These are phyloP conservation scores for Globisporangium orthogonon DNA, from an alignment of 352 stramenopile genomes.

Conservation along the genomic window DNA sequence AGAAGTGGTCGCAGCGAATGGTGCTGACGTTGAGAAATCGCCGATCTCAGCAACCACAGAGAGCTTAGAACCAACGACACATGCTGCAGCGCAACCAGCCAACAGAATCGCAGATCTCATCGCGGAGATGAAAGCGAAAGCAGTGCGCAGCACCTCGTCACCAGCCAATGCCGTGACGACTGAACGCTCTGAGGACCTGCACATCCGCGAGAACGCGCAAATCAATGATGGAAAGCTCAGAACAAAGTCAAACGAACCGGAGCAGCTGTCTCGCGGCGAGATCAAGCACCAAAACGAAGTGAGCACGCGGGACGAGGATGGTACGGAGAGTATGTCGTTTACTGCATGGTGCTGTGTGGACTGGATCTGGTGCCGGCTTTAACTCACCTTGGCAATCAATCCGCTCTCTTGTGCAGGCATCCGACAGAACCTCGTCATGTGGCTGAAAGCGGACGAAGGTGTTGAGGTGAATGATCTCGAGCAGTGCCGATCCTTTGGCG, in stretches of 20 bases:
- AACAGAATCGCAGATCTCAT: slow-evolving; percentile 17
- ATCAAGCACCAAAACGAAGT: not conserved
- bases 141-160: not conserved
- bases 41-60: not conserved
- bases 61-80: not conserved
- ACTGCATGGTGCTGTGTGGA: not conserved
- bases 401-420: slow-evolving; percentile 16
- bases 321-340: not conserved
- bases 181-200: not conserved
- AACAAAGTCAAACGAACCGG: not conserved
- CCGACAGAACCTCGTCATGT: slow-evolving; percentile 26
- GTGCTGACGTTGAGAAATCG: not conserved
- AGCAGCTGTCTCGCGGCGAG: not conserved
- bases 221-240: not conserved
- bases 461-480: slow-evolving; percentile 35
- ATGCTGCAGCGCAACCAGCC: slow-evolving; percentile 8
- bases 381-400: not conserved
- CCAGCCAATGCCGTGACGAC: not conserved
- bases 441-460: slow-evolving; percentile 44
- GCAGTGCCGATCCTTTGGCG: slow-evolving; percentile 25
- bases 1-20: not conserved
- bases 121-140: slow-evolving; percentile 21
- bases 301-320: not conserved
- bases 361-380: not conserved
- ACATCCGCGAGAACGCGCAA: not conserved